Percentiles rank a stretch among this genome's conserved stretches.
Evolutionary conservation across 768 basidiomycete species (phyloP).

Genomic region (Lentinula boryana): DNA sequence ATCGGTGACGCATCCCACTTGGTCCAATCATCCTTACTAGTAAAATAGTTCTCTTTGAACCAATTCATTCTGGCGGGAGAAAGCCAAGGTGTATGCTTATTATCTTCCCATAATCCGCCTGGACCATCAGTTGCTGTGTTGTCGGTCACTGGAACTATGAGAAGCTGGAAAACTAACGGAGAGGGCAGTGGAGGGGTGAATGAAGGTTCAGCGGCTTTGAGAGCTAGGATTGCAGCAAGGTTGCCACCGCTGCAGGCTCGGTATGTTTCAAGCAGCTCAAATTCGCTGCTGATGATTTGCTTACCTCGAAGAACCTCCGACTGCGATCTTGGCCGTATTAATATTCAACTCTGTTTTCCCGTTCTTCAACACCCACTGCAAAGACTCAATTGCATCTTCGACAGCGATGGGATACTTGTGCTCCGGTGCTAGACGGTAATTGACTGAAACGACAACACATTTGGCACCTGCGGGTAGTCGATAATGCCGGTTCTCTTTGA

Average conservation of each 20-base stretch:
- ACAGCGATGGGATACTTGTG: constrained; percentile 66
- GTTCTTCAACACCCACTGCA: constrained; percentile 52
- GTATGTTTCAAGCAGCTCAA: background rate
- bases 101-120: constrained; percentile 45
- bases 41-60: constrained; percentile 68
- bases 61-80: constrained; percentile 62
- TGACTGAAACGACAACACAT: constrained; percentile 60
- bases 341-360: constrained; percentile 41
- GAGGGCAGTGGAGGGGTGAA: constrained; percentile 33
- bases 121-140: constrained; percentile 50
- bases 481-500: background rate
- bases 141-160: constrained; percentile 69
- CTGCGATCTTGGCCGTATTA: constrained; percentile 50
- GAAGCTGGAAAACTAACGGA: constrained; percentile 52
- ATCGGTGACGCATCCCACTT: constrained; percentile 70
- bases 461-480: constrained; percentile 36
- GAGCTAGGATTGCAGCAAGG: constrained; percentile 57
- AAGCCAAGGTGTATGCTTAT: constrained; percentile 54
- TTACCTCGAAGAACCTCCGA: constrained; percentile 72
- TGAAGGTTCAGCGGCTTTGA: constrained; percentile 46
- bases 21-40: constrained; percentile 49
- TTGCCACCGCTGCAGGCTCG: constrained; percentile 54
- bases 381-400: constrained; percentile 61
- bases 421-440: constrained; percentile 72
- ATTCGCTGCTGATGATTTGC: background rate